phyloP scores from a whole-genome alignment of 345 rosid genomes.

The Clarkia xantiana region DNA sequence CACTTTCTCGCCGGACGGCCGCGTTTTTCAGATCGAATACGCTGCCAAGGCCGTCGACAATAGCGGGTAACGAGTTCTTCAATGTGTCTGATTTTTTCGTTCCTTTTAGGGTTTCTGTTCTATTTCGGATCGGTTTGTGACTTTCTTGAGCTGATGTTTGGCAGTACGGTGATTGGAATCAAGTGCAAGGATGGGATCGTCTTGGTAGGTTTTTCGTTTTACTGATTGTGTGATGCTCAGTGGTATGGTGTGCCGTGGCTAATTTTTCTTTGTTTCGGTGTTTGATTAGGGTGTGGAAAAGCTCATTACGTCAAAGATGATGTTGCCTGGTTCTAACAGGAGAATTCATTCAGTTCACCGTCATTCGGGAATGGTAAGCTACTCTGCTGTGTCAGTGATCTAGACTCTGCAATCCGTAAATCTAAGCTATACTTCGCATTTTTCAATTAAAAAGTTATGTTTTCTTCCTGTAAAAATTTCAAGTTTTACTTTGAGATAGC shows the following conservation, averaged over 20 bases:
- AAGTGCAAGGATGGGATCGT: constrained; percentile 97
- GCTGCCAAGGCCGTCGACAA: constrained; percentile 99
- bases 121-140: neutral
- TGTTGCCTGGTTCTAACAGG: constrained; percentile 88
- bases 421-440: neutral
- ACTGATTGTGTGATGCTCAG: neutral
- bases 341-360: constrained; percentile 94
- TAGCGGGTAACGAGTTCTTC: constrained; percentile 50
- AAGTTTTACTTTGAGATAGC: too few species aligned
- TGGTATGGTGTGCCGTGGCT: neutral
- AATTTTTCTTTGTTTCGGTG: neutral
- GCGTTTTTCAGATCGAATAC: constrained; percentile 99
- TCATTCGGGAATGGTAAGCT: constrained; percentile 84
- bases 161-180: constrained; percentile 91
- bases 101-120: neutral
- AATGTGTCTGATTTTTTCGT: neutral
- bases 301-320: constrained; percentile 93
- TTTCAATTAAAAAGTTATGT: neutral
- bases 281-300: constrained; percentile 87
- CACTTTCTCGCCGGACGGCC: constrained; percentile 99
- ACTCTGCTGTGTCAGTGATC: constrained; percentile 6
- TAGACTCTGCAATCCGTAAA: too few species aligned
- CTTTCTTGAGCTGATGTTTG: neutral
- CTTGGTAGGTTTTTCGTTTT: constrained; percentile 32
- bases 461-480: too few species aligned